Conservation (phyloP, 139 green algal species). For the Yamagishiella unicocca region DNA sequence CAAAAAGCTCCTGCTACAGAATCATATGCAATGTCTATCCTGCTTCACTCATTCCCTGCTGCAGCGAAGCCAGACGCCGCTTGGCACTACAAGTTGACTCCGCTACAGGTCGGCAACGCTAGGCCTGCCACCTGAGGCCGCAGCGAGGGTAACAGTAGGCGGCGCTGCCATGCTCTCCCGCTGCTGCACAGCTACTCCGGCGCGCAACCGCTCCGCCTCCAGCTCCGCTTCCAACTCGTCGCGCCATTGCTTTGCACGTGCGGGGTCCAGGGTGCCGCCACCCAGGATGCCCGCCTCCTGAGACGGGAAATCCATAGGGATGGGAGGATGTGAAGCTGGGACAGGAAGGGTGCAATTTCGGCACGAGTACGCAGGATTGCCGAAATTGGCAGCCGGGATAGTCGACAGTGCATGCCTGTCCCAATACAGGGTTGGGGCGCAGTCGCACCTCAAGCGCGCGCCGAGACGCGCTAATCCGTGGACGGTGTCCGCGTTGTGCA, state of each 20-base stretch:
- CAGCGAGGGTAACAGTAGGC: background rate
- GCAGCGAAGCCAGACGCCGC: too few species aligned
- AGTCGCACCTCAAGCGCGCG: constrained; percentile 30
- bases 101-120: constrained; percentile 28
- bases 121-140: background rate
- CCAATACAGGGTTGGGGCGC: background rate
- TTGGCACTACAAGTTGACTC: too few species aligned
- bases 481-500: background rate
- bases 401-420: background rate
- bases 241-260: constrained; percentile 44
- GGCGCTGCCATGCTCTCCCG: background rate
- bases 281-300: constrained; percentile 31
- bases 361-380: too few species aligned
- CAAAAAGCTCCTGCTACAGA: too few species aligned
- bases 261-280: constrained; percentile 15
- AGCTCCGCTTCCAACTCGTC: constrained; percentile 55
- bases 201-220: constrained; percentile 28
- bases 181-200: background rate
- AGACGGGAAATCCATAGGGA: too few species aligned
- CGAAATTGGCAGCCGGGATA: too few species aligned
- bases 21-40: too few species aligned
- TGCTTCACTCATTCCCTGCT: too few species aligned
- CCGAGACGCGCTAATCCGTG: constrained; percentile 15
- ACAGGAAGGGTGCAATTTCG: too few species aligned
- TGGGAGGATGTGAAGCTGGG: too few species aligned